Evolutionary conservation across 495 filamentous ascomycete species (phyloP).

Genomic region (Poronia punctata): DNA sequence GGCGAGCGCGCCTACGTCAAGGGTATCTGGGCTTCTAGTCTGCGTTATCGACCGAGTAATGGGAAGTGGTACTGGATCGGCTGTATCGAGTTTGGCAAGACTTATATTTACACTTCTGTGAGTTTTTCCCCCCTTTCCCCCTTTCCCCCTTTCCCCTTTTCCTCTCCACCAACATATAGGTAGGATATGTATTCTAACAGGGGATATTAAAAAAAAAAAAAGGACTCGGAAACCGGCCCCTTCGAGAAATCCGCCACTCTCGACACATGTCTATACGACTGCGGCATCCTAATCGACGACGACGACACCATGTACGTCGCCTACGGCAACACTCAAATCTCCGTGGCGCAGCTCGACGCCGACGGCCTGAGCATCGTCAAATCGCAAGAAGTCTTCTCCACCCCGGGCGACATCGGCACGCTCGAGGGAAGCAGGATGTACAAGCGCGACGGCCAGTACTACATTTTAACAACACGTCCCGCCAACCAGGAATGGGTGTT

Average conservation of each 20-base stretch:
- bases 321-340: conserved; percentile 41
- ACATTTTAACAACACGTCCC: conserved; percentile 41
- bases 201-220: too few relatives aligned
- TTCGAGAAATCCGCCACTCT: conserved; percentile 27
- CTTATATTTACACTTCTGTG: conserved; percentile 47
- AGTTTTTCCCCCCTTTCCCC: too few relatives aligned
- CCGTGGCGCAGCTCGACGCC: conserved; percentile 38
- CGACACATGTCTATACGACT: conserved; percentile 49
- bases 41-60: conserved; percentile 42
- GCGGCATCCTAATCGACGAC: conserved; percentile 48
- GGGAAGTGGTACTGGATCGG: conserved; percentile 50
- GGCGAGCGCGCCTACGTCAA: conserved; percentile 39
- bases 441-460: conserved; percentile 43
- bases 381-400: conserved; percentile 32
- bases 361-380: conserved; percentile 36
- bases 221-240: too few relatives aligned
- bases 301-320: conserved; percentile 50
- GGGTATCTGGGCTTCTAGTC: conserved; percentile 48
- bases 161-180: too few relatives aligned
- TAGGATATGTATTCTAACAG: too few relatives aligned
- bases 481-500: conserved; percentile 38
- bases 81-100: conserved; percentile 38
- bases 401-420: conserved; percentile 19
- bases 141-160: too few relatives aligned
- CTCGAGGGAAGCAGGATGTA: conserved; percentile 51